phyloP scores from a whole-genome alignment of 75 land plant genomes.

The Isoetes taiwanensis region DNA sequence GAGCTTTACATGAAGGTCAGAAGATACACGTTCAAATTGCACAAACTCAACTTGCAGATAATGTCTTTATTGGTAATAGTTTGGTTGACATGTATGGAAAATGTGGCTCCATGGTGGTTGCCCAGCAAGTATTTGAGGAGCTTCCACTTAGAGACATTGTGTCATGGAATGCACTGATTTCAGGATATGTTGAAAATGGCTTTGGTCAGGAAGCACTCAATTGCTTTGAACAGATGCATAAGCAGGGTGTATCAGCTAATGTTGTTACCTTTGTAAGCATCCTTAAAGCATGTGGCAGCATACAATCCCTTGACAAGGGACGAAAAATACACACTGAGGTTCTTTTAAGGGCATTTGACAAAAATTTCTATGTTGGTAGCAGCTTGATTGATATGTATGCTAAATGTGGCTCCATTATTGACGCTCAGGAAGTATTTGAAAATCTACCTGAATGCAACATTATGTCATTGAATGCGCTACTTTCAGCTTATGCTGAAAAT shows the following conservation, averaged over 20 bases:
- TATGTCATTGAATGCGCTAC: neutral
- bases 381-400: neutral
- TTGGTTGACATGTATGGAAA: neutral
- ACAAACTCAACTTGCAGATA: neutral
- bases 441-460: neutral
- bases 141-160: neutral
- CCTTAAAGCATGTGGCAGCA: too few relatives aligned
- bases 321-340: too few relatives aligned
- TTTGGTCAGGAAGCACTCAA: neutral
- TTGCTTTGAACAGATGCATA: too few relatives aligned
- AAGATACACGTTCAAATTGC: neutral
- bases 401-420: neutral
- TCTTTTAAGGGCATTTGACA: too few relatives aligned
- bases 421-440: neutral
- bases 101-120: neutral
- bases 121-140: neutral
- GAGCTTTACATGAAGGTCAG: neutral
- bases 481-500: neutral
- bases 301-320: too few relatives aligned
- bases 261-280: too few relatives aligned
- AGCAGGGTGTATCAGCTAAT: too few relatives aligned
- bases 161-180: constrained; percentile 3
- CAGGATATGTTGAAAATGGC: neutral
- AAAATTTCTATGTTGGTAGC: neutral
- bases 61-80: neutral